Evolutionary conservation across 148 eudicot species (phyloP).

Genomic region (Rhododendron molle): DNA sequence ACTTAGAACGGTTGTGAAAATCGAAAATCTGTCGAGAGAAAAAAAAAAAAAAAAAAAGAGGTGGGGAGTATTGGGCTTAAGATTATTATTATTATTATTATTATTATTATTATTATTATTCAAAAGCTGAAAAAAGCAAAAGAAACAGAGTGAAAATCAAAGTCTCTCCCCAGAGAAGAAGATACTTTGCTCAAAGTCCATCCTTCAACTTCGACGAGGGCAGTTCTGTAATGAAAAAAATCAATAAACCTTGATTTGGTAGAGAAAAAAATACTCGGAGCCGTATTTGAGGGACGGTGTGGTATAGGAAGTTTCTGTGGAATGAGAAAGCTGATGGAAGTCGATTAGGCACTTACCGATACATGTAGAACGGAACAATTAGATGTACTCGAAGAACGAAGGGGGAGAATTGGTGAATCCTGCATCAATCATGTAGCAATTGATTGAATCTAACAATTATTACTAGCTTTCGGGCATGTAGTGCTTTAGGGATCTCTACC

Average conservation of each 20-base stretch:
- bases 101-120: not conserved
- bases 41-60: not conserved
- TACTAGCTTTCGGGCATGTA: too few relatives aligned
- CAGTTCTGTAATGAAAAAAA: not conserved
- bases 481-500: not conserved
- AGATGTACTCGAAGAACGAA: not conserved
- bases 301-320: not conserved
- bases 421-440: not conserved
- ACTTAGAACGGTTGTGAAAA: not conserved
- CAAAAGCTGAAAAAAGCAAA: not conserved
- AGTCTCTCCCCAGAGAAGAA: conserved; percentile 17
- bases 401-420: conserved; percentile 8
- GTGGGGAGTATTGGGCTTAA: not conserved
- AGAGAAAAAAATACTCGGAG: not conserved
- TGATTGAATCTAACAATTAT: not conserved
- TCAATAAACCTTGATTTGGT: not conserved
- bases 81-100: not conserved
- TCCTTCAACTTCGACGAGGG: not conserved
- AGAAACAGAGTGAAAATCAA: conserved; percentile 2
- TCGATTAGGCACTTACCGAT: not conserved
- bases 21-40: not conserved
- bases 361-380: not conserved
- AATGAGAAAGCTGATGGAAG: not conserved
- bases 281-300: not conserved
- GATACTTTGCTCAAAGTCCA: conserved; percentile 39